These are phyloP conservation scores for Harringtonia aguacate DNA, from an alignment of 2,329 filamentous ascomycete genomes.

Conservation along the genomic window DNA sequence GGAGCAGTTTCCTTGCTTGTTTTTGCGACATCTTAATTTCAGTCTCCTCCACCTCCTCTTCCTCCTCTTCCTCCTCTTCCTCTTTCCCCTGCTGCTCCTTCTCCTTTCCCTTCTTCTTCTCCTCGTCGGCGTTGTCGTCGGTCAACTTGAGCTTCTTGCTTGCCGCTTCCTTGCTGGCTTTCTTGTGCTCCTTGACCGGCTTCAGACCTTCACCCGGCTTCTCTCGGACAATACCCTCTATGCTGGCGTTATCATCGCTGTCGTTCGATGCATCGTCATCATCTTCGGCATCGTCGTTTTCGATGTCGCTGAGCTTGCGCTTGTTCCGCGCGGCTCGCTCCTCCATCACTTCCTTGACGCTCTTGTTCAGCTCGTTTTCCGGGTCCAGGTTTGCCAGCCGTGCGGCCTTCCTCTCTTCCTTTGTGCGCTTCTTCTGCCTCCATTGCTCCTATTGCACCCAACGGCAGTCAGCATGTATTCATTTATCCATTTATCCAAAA, in stretches of 20 bases:
- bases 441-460: slow-evolving; percentile 63
- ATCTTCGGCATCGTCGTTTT: slow-evolving; percentile 18
- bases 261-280: slow-evolving; percentile 26
- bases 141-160: slow-evolving; percentile 45
- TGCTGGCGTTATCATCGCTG: slow-evolving; percentile 34
- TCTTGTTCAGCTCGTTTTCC: slow-evolving; percentile 67
- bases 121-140: slow-evolving; percentile 9
- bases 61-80: slow-evolving; percentile 11
- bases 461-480: neutral
- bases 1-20: slow-evolving; percentile 36
- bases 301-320: slow-evolving; percentile 55
- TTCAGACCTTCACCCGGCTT: slow-evolving; percentile 55
- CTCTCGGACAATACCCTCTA: slow-evolving; percentile 46
- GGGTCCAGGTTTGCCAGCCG: slow-evolving; percentile 71
- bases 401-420: slow-evolving; percentile 61
- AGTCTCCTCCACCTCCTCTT: slow-evolving; percentile 11
- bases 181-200: slow-evolving; percentile 26
- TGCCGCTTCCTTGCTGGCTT: slow-evolving; percentile 25
- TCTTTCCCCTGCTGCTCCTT: slow-evolving; percentile 6
- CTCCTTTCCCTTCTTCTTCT: slow-evolving; percentile 13
- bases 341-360: slow-evolving; percentile 86
- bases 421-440: slow-evolving; percentile 91
- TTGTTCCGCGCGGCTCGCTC: slow-evolving; percentile 61
- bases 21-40: slow-evolving; percentile 25
- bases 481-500: neutral